Conservation (phyloP, 371 early-diverging fungal genomes). For the Mortierella sp. region DNA sequence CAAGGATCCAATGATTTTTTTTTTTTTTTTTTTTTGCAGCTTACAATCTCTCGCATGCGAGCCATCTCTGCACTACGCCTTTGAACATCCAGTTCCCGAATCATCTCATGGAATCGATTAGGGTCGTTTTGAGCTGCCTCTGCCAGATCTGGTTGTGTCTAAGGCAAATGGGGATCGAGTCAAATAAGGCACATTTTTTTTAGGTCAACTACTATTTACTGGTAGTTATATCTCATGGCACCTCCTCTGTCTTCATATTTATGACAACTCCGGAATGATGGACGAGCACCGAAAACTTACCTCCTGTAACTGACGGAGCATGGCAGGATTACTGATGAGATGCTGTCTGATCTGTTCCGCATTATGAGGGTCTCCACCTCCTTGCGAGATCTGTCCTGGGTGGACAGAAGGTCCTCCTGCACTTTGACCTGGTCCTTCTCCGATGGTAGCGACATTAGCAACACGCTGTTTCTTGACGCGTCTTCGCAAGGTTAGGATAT, state of each 20-base stretch:
- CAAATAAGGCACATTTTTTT: background rate
- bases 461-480: slow-evolving; percentile 38
- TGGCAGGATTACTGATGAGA: slow-evolving; percentile 73
- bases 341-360: slow-evolving; percentile 84
- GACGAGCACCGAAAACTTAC: too few relatives aligned
- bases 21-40: background rate
- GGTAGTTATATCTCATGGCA: too few relatives aligned
- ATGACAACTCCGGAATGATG: too few relatives aligned
- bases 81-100: slow-evolving; percentile 71
- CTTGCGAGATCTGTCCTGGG: slow-evolving; percentile 27
- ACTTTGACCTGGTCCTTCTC: slow-evolving; percentile 7
- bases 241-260: too few relatives aligned
- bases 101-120: slow-evolving; percentile 69
- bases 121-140: slow-evolving; percentile 77
- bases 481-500: slow-evolving; percentile 75
- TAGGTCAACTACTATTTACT: too few relatives aligned
- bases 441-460: slow-evolving; percentile 21
- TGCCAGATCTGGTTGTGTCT: slow-evolving; percentile 81
- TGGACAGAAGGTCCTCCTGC: slow-evolving; percentile 10
- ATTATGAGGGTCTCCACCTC: slow-evolving; percentile 54
- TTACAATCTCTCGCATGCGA: slow-evolving; percentile 65
- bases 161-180: background rate
- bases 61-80: slow-evolving; percentile 67
- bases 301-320: slow-evolving; percentile 72
- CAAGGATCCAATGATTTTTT: background rate